A percentile compares a stretch with the other conserved stretches of the same genome.
Conservation (phyloP, 2,329 filamentous ascomycete species). For the Fusarium brachygibbosum region DNA sequence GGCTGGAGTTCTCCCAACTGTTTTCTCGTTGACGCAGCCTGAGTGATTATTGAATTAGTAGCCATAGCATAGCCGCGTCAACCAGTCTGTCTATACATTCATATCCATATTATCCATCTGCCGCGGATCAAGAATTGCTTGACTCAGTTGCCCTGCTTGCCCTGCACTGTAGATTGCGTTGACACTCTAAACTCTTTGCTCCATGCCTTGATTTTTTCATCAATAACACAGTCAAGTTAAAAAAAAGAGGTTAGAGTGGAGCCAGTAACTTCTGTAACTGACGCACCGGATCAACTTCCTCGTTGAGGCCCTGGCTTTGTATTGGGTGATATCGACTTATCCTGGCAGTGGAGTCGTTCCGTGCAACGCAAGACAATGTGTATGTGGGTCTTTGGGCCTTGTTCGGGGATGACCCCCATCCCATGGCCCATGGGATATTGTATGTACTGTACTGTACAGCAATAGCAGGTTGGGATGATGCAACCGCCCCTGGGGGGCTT, state of each 20-base stretch:
- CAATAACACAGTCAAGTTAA: background rate
- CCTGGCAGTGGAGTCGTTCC: constrained; percentile 27
- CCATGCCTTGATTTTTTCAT: constrained; percentile 30
- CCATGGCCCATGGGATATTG: background rate
- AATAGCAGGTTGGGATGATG: constrained; percentile 39
- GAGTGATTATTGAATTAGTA: constrained; percentile 25
- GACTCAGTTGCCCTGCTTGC: constrained; percentile 2
- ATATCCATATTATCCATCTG: background rate
- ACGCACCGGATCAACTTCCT: constrained; percentile 41
- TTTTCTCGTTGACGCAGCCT: constrained; percentile 10
- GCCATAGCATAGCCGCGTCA: constrained; percentile 26
- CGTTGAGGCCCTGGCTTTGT: constrained; percentile 35
- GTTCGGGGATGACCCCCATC: background rate
- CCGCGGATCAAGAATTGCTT: background rate
- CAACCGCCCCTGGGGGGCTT: constrained; percentile 39
- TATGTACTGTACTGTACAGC: background rate
- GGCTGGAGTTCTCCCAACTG: constrained; percentile 9
- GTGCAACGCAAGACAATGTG: constrained; percentile 21
- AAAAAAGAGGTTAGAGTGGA: constrained; percentile 18
- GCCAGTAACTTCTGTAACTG: constrained; percentile 33
- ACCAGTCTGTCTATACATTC: background rate
- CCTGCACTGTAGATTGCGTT: constrained; percentile 34
- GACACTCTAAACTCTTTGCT: constrained; percentile 4
- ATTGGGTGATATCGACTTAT: constrained; percentile 35
- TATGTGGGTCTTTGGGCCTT: background rate